A percentile compares a stretch with the other conserved stretches of the same genome.
Conservation (phyloP, 257 asterid species). For the Gardenia jasminoides region DNA sequence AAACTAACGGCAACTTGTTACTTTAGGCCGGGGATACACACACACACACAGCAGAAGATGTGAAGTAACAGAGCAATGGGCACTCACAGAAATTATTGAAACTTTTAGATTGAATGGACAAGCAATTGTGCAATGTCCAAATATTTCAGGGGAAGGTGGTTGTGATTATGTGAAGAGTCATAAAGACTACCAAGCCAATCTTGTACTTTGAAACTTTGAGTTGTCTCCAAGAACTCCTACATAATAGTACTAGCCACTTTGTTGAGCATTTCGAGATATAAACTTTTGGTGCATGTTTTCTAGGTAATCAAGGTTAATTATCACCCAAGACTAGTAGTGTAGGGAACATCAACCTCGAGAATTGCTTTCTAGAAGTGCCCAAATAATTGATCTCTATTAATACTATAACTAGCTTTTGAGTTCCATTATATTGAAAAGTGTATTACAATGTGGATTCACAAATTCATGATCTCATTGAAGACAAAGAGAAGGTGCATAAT, state of each 20-base stretch:
- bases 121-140: background rate
- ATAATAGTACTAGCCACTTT: no score
- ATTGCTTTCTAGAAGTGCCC: background rate
- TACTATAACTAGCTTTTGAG: background rate
- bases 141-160: background rate
- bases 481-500: background rate
- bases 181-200: no score
- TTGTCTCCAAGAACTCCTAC: background rate
- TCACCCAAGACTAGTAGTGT: background rate
- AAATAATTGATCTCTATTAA: background rate
- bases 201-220: background rate
- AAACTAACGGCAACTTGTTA: background rate
- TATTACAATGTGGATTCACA: background rate
- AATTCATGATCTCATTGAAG: background rate
- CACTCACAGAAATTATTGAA: no score
- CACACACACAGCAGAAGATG: no score
- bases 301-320: background rate
- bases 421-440: no score
- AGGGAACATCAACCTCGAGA: background rate
- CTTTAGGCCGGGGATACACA: background rate
- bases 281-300: background rate
- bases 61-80: no score
- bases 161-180: no score
- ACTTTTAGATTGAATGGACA: no score
- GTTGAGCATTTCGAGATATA: background rate